phyloP scores from a whole-genome alignment of 805 yeast species.

The Cyberlindnera subsufficiens region DNA sequence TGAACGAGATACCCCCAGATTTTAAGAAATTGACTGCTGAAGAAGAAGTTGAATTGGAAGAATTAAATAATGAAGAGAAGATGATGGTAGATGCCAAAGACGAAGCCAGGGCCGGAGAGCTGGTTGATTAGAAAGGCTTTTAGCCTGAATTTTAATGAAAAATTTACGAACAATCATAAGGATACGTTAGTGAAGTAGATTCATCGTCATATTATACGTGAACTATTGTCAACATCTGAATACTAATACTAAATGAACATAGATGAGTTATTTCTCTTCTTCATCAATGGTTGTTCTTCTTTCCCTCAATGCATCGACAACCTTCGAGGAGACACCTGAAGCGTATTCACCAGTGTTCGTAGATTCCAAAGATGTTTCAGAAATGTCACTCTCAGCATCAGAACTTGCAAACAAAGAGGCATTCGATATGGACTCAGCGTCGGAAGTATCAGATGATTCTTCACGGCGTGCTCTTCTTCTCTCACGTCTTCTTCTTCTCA shows the following conservation, averaged over 20 bases:
- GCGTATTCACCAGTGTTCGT: conserved; percentile 8
- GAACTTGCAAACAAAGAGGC: conserved; percentile 38
- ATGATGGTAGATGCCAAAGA: conserved; percentile 31
- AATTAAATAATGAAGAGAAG: conserved; percentile 29
- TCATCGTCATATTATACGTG: too few species aligned
- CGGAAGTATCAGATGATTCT: conserved; percentile 21
- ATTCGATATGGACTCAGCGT: conserved; percentile 39
- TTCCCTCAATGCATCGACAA: conserved; percentile 24
- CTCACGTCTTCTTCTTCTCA: conserved; percentile 31
- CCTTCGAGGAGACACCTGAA: conserved; percentile 21
- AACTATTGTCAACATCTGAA: too few species aligned
- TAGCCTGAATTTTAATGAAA: too few species aligned
- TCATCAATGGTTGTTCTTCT: conserved; percentile 16
- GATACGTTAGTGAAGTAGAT: too few species aligned
- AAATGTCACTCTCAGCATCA: conserved; percentile 24
- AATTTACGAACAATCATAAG: too few species aligned
- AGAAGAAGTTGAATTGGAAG: conserved; percentile 36
- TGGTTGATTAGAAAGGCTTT: conserved; percentile 13
- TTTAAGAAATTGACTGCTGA: conserved; percentile 23
- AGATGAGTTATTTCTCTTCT: neutral
- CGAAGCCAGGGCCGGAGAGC: conserved; percentile 31
- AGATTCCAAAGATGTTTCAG: conserved; percentile 24
- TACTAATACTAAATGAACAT: too few species aligned
- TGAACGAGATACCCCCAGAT: conserved; percentile 83
- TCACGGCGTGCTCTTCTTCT: conserved; percentile 12